Percentiles rank a stretch among this genome's conserved stretches.
phyloP scores from a whole-genome alignment of 129 eudicot species.

The Escallonia rubra region DNA sequence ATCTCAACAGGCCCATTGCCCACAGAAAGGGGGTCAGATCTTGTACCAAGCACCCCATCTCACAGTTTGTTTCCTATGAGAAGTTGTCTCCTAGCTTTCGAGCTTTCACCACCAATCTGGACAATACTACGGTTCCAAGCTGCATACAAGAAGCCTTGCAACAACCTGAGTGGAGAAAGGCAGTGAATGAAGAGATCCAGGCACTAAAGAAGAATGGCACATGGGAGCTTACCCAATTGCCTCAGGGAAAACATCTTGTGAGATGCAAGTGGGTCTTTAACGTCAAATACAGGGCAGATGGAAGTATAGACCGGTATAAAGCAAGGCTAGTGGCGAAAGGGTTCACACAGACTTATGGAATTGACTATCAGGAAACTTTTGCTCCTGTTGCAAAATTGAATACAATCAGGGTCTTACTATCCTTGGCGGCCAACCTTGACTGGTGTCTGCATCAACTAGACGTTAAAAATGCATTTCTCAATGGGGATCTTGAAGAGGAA shows the following conservation, averaged over 20 bases:
- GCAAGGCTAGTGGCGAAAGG: background rate
- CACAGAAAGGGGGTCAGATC: too few species aligned
- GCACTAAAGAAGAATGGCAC: background rate
- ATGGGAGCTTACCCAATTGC: background rate
- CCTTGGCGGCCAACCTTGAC: background rate
- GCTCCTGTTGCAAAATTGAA: background rate
- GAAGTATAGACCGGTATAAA: background rate
- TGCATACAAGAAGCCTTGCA: too few species aligned
- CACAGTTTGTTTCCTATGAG: too few species aligned
- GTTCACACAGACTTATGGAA: too few species aligned
- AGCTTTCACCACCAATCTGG: too few species aligned
- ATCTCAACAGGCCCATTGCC: too few species aligned
- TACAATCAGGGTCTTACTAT: background rate
- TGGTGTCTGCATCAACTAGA: background rate
- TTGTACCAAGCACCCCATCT: too few species aligned
- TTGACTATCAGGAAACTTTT: background rate
- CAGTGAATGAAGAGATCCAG: too few species aligned
- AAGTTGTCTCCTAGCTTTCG: too few species aligned
- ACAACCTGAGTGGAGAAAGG: too few species aligned
- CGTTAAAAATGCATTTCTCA: background rate
- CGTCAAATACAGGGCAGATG: background rate
- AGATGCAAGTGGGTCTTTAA: background rate
- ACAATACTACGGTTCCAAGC: too few species aligned
- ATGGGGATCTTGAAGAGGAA: background rate
- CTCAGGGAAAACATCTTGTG: background rate